These are phyloP conservation scores for Keithomyces neogunnii DNA, from an alignment of 2,329 filamentous ascomycete species.

Conservation along the genomic window DNA sequence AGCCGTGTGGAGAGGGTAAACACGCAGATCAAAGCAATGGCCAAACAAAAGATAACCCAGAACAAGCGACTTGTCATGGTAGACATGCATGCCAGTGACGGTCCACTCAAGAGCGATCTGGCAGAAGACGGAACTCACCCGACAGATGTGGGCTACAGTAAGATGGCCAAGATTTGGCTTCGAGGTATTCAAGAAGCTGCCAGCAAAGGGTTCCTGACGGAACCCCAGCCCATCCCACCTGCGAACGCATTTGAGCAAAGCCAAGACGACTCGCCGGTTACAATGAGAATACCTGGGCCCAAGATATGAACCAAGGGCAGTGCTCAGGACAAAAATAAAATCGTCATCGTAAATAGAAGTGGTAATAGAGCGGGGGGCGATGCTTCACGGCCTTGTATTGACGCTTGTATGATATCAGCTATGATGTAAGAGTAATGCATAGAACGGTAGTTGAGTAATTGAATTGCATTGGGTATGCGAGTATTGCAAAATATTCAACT, in stretches of 20 bases:
- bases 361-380: not conserved
- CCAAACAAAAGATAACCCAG: conserved; percentile 14
- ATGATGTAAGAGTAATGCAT: too few relatives aligned
- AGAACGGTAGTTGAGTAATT: too few relatives aligned
- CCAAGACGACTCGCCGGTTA: not conserved
- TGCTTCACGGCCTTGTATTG: too few relatives aligned
- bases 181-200: conserved; percentile 19
- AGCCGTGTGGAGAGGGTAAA: conserved; percentile 24
- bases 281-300: too few relatives aligned
- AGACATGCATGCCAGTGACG: conserved; percentile 28
- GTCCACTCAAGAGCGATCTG: conserved; percentile 22
- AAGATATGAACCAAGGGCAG: too few relatives aligned
- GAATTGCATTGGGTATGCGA: too few relatives aligned
- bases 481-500: too few relatives aligned
- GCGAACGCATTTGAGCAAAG: not conserved
- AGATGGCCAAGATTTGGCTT: conserved; percentile 33
- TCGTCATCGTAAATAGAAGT: not conserved
- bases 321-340: too few relatives aligned
- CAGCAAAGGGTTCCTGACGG: conserved; percentile 14
- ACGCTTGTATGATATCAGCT: too few relatives aligned
- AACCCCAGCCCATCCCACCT: conserved; percentile 6
- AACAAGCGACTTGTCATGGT: conserved; percentile 27
- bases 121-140: conserved; percentile 30
- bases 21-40: conserved; percentile 21
- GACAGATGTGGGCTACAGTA: conserved; percentile 27